Base-by-base conservation (phyloP, 352 stramenopile species). In the Phytopythium helicoides region DNA sequence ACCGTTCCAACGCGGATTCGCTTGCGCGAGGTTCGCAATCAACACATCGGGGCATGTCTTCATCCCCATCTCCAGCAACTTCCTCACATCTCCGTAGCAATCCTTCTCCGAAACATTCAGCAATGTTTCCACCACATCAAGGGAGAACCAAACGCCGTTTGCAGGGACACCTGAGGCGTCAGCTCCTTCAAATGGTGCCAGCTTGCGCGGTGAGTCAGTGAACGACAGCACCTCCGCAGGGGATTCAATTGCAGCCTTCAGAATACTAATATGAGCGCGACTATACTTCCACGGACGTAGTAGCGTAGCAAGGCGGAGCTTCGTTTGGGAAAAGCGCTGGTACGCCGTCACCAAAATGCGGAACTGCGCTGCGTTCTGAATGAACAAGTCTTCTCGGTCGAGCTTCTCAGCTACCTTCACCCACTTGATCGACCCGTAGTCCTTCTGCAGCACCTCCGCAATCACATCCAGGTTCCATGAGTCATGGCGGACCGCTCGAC, bases 391-490 rank as follows among this genome's bases (percentile, higher is more conserved):
- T 12, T 80, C 77, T 23, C 83, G 81, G 37, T 95, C 86, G 22
- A 95, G 64, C 60, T 95, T 92, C 54, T 95, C 86, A 3, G 75
- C 68, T 12, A 95, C 86, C 64, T 94, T 95, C 8, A 60, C 54
- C 86, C 86, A 95, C 61, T 92, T 92, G 56, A 95, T 92, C 12
- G 79, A 89, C 31, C 58, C 47, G 50, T 92, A 95, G 56, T 95
- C 81, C 53, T 88, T 88, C 41, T 93, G 78, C 35, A 95, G 55
- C 36, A 95, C 86, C 34, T 91, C 79, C 6, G 80, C 86, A 47
- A 95, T 91, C 49, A 95, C 83, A 53, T 92, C 86, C 21, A 95
- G 63, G 50, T 95, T 81, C 86, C 86, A 95, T 31, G 73, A 87
- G 56, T 83, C 45, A 18, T 51, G 63, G 62, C 42, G 62, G n/a